Percentiles rank a stretch among this genome's conserved stretches.
Evolutionary conservation across 2,329 filamentous ascomycete species (phyloP).

Genomic region (Neurospora sp.): DNA sequence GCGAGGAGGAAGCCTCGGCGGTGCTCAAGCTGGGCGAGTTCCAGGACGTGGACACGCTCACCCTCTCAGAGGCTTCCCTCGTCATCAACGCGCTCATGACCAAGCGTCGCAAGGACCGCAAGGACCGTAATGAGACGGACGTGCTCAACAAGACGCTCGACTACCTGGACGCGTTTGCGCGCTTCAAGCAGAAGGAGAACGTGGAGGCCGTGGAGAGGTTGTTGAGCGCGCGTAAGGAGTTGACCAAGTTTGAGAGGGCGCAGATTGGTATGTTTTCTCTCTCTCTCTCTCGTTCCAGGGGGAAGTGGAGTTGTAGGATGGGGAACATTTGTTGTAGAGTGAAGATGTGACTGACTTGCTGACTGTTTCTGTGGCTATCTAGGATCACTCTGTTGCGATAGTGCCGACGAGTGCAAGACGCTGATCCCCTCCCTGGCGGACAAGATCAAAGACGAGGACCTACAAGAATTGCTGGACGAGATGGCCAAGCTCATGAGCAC

Average conservation of each 20-base stretch:
- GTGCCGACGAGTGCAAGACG: slow-evolving; percentile 90
- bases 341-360: background rate
- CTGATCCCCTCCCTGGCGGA: slow-evolving; percentile 81
- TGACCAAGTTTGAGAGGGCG: slow-evolving; percentile 88
- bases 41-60: slow-evolving; percentile 81
- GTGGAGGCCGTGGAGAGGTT: slow-evolving; percentile 89
- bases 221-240: slow-evolving; percentile 65
- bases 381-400: slow-evolving; percentile 89
- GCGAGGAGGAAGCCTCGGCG: slow-evolving; percentile 79
- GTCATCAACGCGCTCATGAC: slow-evolving; percentile 84
- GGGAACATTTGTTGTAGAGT: background rate
- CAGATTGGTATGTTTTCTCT: slow-evolving; percentile 59
- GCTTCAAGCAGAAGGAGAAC: slow-evolving; percentile 92
- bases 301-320: background rate
- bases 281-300: background rate
- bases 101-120: slow-evolving; percentile 68
- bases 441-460: slow-evolving; percentile 83
- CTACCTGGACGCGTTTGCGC: slow-evolving; percentile 89
- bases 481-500: slow-evolving; percentile 63
- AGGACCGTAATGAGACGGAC: slow-evolving; percentile 78
- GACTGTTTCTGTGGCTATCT: background rate
- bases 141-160: slow-evolving; percentile 81
- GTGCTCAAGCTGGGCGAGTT: slow-evolving; percentile 88
- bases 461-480: slow-evolving; percentile 83
- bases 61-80: slow-evolving; percentile 81